Evolutionary conservation across 768 basidiomycete genomes (phyloP), one percentile per base, ranked within the genome.

Genomic region (Tricholoma matsutake): DNA sequence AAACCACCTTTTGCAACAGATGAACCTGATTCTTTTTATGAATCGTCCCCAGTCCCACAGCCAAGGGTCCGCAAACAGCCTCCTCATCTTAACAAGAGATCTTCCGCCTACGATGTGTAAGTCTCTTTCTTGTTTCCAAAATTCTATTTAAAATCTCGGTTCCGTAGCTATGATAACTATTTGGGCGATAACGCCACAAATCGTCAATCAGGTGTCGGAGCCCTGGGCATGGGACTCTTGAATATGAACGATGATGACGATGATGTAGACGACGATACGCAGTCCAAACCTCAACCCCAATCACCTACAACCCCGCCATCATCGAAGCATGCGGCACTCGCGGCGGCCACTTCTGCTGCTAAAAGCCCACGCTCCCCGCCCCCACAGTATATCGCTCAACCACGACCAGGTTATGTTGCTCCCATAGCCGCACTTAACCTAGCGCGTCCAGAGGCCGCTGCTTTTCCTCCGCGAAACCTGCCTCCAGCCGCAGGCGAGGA

Each of bases 331-430:
- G 73, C 75, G 4, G 74, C 75, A 10, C 70, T 78, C 13, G 66
- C 59, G 18, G 58, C 61, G 31, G 62, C 35, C 51, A 53, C 54
- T 53, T 61, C 47, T 7, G 59, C 53, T 51, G 58, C 22, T 54
- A 56, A 51, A 49, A 58, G 55, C 52, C 66, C 68, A 29, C 69
- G 73, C 39, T 63, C 70, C 57, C 70, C 75, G 3, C 64, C 73
- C 14, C 63, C 69, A 4, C 65, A 72, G 54, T 78, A 81, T 8
- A 83, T 91, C 63, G 88, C 84, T 3, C 85, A 88, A 2, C 90
- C 89, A 25, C 81, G 81, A 37, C 89, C 90, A 3, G 89, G 90
- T 6, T 92, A 92, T 65, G 83, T 87, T 31, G 84, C 87, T 2
- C 86, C 87, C 34, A 82, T 91, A 29, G 77, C 87, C 13, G 87